Evolutionary conservation across 371 early-diverging fungal species (phyloP).

Genomic region (Dichotomocladium elegans): DNA sequence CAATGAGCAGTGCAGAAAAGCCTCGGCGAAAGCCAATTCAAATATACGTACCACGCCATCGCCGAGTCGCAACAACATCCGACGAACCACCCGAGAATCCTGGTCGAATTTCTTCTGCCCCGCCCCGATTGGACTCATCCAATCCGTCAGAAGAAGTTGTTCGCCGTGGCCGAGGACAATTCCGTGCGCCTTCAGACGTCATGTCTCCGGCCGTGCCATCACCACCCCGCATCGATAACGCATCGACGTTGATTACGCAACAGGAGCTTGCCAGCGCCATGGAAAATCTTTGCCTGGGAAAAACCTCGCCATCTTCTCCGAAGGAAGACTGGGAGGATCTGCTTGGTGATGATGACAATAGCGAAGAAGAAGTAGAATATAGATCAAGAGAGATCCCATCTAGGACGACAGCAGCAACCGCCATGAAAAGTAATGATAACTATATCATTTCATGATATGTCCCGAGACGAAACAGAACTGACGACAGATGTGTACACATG

Average conservation of each 20-base stretch:
- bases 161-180: constrained; percentile 24
- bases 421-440: no score
- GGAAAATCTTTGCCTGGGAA: no score
- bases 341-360: constrained; percentile 18
- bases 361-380: constrained; percentile 13
- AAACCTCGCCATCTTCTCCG: not conserved
- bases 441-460: no score
- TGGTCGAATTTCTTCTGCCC: not conserved
- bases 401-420: no score
- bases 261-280: not conserved
- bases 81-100: not conserved
- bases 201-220: not conserved
- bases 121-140: not conserved
- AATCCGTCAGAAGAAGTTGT: constrained; percentile 2
- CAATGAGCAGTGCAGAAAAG: not conserved
- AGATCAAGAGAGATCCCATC: not conserved
- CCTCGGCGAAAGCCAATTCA: constrained; percentile 5
- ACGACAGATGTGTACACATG: not conserved
- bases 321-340: constrained; percentile 27
- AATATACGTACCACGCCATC: constrained; percentile 26
- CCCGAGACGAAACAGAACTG: not conserved
- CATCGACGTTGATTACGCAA: not conserved
- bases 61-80: constrained; percentile 4
- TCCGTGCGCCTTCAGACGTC: constrained; percentile 20
- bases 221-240: not conserved